Percentiles rank a stretch among this genome's conserved stretches.
Evolutionary conservation across 78 protist species (phyloP).

Genomic region (Tieghemostelium lacteum): DNA sequence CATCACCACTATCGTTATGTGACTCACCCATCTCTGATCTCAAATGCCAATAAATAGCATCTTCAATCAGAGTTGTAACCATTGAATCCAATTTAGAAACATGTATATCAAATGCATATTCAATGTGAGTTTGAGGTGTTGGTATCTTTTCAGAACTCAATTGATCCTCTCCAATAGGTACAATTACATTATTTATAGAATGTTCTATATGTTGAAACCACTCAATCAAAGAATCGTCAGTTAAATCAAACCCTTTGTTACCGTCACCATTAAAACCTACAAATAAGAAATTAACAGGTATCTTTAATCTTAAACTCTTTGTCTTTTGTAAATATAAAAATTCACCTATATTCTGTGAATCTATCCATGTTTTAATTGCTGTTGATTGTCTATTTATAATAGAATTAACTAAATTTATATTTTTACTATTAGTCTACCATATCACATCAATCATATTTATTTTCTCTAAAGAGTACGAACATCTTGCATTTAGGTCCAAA

Average conservation of each 20-base stretch:
- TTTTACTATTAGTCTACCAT: no score
- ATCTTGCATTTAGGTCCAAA: no score
- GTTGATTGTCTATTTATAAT: no score
- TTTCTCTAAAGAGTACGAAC: no score
- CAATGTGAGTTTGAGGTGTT: constrained; percentile 64
- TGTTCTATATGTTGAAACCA: constrained; percentile 76
- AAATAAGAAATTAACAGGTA: constrained; percentile 64
- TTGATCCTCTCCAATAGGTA: constrained; percentile 56
- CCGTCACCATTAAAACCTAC: constrained; percentile 72
- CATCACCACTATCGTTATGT: not conserved
- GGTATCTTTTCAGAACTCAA: not conserved
- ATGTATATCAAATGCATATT: constrained; percentile 62
- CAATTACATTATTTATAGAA: constrained; percentile 32
- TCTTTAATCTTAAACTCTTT: not conserved
- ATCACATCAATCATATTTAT: no score
- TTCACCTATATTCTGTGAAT: constrained; percentile 28
- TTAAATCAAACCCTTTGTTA: constrained; percentile 12
- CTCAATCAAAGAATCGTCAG: not conserved
- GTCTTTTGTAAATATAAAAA: constrained; percentile 25
- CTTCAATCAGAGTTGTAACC: constrained; percentile 53
- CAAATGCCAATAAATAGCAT: constrained; percentile 64
- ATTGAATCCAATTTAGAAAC: constrained; percentile 52
- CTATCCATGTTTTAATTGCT: constrained; percentile 4
- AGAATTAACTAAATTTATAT: no score
- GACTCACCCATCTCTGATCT: constrained; percentile 12